These are phyloP conservation scores for Somion occarium DNA, from an alignment of 1,284 basidiomycete genomes.

Conservation along the genomic window DNA sequence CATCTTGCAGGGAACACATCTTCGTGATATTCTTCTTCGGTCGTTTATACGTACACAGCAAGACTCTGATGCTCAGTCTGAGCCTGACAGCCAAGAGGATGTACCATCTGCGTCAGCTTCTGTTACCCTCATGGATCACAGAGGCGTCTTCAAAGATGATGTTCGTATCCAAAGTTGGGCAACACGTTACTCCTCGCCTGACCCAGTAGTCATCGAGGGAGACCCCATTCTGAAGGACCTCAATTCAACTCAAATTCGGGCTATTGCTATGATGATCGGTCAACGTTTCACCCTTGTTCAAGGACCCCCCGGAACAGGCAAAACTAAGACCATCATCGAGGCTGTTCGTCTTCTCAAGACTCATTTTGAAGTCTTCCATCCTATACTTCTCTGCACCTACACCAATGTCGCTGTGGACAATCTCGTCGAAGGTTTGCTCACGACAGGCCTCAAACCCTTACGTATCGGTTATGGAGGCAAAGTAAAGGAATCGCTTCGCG, in stretches of 20 bases:
- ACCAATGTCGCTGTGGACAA: slow-evolving; percentile 97
- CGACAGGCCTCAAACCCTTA: slow-evolving; percentile 65
- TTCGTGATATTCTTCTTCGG: slow-evolving; percentile 64
- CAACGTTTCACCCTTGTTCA: slow-evolving; percentile 80
- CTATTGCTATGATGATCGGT: slow-evolving; percentile 84
- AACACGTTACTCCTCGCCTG: slow-evolving; percentile 50
- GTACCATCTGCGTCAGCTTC: too few species aligned
- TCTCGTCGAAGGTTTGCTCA: slow-evolving; percentile 70
- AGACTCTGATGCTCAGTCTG: not conserved
- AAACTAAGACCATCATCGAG: slow-evolving; percentile 90
- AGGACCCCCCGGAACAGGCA: slow-evolving; percentile 97
- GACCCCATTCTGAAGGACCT: slow-evolving; percentile 70
- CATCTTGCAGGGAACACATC: slow-evolving; percentile 60
- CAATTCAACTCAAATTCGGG: slow-evolving; percentile 78
- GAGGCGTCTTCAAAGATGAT: slow-evolving; percentile 63
- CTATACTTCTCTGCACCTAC: slow-evolving; percentile 86
- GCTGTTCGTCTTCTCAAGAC: slow-evolving; percentile 79
- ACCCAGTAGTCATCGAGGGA: slow-evolving; percentile 71
- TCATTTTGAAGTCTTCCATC: slow-evolving; percentile 81
- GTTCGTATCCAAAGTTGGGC: slow-evolving; percentile 77
- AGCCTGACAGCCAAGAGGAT: not conserved
- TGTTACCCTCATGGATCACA: slow-evolving; percentile 3
- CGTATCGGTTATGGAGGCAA: slow-evolving; percentile 70
- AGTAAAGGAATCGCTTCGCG: slow-evolving; percentile 48
- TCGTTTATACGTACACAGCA: slow-evolving; percentile 35